Evolutionary conservation across 306 rosid genomes (phyloP).

Genomic region (Vigna radiata): DNA sequence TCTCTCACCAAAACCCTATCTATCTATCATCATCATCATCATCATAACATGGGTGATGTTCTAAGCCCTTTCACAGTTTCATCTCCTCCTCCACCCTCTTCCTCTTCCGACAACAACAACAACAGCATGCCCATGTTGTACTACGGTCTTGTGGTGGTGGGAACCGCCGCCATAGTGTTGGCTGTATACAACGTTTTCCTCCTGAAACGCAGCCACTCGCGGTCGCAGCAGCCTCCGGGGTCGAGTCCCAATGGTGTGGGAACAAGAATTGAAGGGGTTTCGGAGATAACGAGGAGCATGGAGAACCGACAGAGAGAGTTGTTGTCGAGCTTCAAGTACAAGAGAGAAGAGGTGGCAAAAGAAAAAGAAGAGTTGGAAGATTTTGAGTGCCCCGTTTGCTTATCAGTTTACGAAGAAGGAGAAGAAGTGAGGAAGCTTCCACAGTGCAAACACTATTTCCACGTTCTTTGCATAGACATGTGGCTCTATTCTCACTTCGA

Average conservation of each 20-base stretch:
- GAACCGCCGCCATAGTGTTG: constrained; percentile 63
- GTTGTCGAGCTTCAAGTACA: constrained; percentile 76
- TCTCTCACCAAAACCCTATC: constrained; percentile 10
- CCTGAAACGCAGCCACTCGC: constrained; percentile 53
- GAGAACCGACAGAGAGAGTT: constrained; percentile 46
- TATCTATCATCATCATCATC: no score
- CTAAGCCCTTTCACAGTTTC: constrained; percentile 39
- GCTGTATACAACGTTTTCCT: constrained; percentile 75
- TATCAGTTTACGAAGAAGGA: constrained; percentile 86
- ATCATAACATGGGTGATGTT: constrained; percentile 38
- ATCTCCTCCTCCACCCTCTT: constrained; percentile 46
- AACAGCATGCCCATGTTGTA: constrained; percentile 68
- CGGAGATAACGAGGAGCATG: constrained; percentile 37
- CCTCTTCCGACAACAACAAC: constrained; percentile 42
- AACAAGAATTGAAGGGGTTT: not conserved
- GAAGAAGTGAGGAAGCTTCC: constrained; percentile 84
- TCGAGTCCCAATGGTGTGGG: not conserved
- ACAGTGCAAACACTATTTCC: constrained; percentile 77
- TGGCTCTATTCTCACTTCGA: constrained; percentile 93
- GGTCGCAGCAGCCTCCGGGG: not conserved
- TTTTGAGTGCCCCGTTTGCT: constrained; percentile 75
- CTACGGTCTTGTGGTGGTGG: constrained; percentile 73
- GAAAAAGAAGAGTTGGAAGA: not conserved
- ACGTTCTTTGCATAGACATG: constrained; percentile 84
- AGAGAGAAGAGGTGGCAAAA: constrained; percentile 57